A percentile compares a stretch with the other conserved stretches of the same genome.
Conservation (phyloP, 306 rosid genomes). For the Castanopsis chinensis region DNA sequence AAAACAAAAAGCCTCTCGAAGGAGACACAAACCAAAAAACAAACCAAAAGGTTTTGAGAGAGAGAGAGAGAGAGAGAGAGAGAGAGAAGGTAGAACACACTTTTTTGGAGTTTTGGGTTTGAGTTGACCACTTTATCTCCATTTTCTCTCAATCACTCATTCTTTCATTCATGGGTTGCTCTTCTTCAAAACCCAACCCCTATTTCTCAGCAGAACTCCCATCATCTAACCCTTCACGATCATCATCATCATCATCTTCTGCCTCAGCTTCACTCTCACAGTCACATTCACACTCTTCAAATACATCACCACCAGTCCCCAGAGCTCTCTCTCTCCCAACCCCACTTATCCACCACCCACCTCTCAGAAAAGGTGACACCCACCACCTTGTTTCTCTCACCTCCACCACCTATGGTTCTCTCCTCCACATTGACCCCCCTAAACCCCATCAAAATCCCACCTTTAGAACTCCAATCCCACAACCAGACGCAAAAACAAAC, state of each 20-base stretch:
- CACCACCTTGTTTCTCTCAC: slow-evolving; percentile 88
- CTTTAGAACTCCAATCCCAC: slow-evolving; percentile 19
- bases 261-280: slow-evolving; percentile 16
- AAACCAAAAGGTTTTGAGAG: neutral
- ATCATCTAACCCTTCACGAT: slow-evolving; percentile 29
- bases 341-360: slow-evolving; percentile 79
- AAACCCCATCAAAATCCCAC: slow-evolving; percentile 33
- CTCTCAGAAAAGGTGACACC: slow-evolving; percentile 71
- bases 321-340: slow-evolving; percentile 57
- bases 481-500: slow-evolving; percentile 6
- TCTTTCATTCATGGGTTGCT: slow-evolving; percentile 81
- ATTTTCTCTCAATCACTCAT: slow-evolving; percentile 2
- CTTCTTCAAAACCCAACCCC: slow-evolving; percentile 66
- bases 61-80: neutral
- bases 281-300: slow-evolving; percentile 34
- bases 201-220: slow-evolving; percentile 37
- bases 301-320: slow-evolving; percentile 44
- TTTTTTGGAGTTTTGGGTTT: neutral
- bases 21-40: neutral
- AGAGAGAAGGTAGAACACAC: too few species aligned
- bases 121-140: neutral
- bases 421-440: slow-evolving; percentile 46
- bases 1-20: neutral
- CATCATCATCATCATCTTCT: slow-evolving; percentile 23
- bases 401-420: slow-evolving; percentile 88